A percentile compares a stretch with the other conserved stretches of the same genome.
These are phyloP conservation scores for Monosporascus ibericus DNA, from an alignment of 2,329 filamentous ascomycete genomes.

Conservation along the genomic window DNA sequence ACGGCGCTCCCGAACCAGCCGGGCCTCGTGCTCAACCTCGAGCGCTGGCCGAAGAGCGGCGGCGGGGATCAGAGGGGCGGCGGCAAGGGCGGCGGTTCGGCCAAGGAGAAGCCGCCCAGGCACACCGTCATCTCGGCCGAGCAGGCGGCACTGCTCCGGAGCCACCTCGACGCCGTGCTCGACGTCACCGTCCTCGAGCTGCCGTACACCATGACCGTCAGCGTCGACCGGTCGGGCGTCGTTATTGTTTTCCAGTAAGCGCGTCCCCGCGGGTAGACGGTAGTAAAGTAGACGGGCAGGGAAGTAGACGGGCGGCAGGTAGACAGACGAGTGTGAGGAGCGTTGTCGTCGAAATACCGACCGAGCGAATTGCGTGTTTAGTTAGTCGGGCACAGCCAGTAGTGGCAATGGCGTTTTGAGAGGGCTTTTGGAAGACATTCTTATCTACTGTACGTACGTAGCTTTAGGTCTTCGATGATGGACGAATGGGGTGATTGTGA, in stretches of 20 bases:
- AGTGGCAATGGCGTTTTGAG: too few species aligned
- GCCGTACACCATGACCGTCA: conserved; percentile 90
- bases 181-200: conserved; percentile 84
- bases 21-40: conserved; percentile 56
- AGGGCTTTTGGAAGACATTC: too few species aligned
- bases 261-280: not conserved
- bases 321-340: not conserved
- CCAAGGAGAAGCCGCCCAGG: conserved; percentile 49
- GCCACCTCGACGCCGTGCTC: conserved; percentile 80
- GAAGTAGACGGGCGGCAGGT: not conserved
- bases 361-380: too few species aligned
- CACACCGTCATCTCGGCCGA: conserved; percentile 82
- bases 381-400: too few species aligned
- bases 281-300: not conserved
- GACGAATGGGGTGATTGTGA: too few species aligned
- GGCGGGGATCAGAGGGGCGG: conserved; percentile 24
- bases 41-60: conserved; percentile 45
- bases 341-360: not conserved
- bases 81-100: conserved; percentile 14
- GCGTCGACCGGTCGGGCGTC: conserved; percentile 80
- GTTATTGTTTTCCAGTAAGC: conserved; percentile 66
- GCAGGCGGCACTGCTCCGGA: conserved; percentile 78
- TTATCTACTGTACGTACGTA: too few species aligned
- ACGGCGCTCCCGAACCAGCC: conserved; percentile 44
- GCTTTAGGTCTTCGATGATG: too few species aligned